These are phyloP conservation scores for Microsporum ferrugineum DNA, from an alignment of 2,329 filamentous ascomycete genomes.

Conservation along the genomic window DNA sequence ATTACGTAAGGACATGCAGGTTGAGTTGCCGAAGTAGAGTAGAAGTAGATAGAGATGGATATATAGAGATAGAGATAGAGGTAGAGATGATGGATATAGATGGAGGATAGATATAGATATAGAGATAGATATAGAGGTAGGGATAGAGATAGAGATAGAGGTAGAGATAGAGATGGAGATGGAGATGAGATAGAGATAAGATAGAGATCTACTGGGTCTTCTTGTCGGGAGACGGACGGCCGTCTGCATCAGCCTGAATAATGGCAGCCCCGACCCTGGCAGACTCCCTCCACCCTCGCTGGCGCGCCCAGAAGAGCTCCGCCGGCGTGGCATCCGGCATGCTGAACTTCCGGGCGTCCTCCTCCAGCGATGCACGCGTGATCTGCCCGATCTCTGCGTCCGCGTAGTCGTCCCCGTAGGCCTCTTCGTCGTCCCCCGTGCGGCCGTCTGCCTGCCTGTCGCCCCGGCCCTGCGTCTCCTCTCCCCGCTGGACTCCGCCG, in stretches of 20 bases:
- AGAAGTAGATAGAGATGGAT: too few relatives aligned
- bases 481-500: not conserved
- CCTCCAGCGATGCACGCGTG: constrained; percentile 30
- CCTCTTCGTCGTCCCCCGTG: constrained; percentile 23
- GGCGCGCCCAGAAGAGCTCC: constrained; percentile 35
- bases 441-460: constrained; percentile 18
- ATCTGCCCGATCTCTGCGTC: constrained; percentile 26
- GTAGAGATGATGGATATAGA: too few relatives aligned
- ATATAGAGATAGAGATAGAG: too few relatives aligned
- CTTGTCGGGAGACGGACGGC: not conserved
- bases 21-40: too few relatives aligned
- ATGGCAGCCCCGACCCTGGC: constrained; percentile 31
- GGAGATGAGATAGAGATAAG: not conserved
- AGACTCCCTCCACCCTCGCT: constrained; percentile 35
- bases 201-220: not conserved
- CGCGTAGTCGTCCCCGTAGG: constrained; percentile 27
- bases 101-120: too few relatives aligned
- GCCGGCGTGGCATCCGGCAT: constrained; percentile 23
- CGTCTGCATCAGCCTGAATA: constrained; percentile 24
- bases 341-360: constrained; percentile 31
- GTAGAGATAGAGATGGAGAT: not conserved
- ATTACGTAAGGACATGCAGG: too few relatives aligned
- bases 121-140: not conserved
- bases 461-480: constrained; percentile 11
- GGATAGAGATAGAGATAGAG: not conserved